Evolutionary conservation across 2,329 filamentous ascomycete species (phyloP), one percentile per base, ranked within the genome.

Genomic region (Pseudocercospora crystallina): DNA sequence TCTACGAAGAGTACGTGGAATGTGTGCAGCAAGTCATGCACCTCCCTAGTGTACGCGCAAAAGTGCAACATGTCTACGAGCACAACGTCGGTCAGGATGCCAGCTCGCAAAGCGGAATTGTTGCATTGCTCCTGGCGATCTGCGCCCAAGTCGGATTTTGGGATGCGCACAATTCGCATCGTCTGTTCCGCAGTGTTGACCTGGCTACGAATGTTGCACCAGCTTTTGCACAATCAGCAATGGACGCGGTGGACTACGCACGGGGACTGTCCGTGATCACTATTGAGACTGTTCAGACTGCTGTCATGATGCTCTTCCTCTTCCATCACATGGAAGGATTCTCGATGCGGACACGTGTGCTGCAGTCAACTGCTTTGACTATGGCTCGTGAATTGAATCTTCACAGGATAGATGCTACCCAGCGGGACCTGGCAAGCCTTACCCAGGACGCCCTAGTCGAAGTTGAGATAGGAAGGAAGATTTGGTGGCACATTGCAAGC

Each of bases 291-390:
- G 26, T 66, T 12, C 61, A 66, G 42, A 59, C 52, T 5, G 50
- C 50, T 29, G 57, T 61, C 11, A 49, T 65, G 2, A 29, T 65
- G 12, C 49, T 59, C 20, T 62, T 62, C 26, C 33, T 65, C 13
- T 43, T 57, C 26, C 59, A 58, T 32, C 58, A 65, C 14, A 50
- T 58, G 5, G 65, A 66, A 43, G 65, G 61, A 2, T 44, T 59
- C 15, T 56, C 57, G 12, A 14, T 51, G 17, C 47, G 48, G 41
- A 29, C 40, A 12, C 30, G 52, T 26, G 11, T 53, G 9, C 30
- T 61, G 4, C 57, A 60, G 11, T 29, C 33, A 9, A 56, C 49
- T 15, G 53, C 53, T 1, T 33, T 59, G 9, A 40, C 49, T 1
- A 47, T 54, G 14, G 61, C 61, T 7, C 49, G 41, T 33, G 56